These are phyloP conservation scores for Serendipita vermifera DNA, from an alignment of 768 basidiomycete genomes.

Conservation along the genomic window DNA sequence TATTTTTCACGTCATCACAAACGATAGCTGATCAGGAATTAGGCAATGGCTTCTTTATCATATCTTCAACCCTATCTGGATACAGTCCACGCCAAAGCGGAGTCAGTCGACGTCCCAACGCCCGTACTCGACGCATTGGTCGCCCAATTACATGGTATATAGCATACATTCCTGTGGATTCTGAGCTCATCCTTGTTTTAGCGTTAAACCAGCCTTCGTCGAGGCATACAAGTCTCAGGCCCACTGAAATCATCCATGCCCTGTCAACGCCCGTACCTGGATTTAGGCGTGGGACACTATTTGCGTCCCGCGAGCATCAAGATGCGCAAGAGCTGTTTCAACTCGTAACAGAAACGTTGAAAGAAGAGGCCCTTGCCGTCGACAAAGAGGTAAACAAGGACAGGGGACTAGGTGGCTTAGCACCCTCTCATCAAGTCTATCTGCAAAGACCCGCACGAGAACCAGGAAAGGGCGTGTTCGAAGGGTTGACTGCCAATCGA, in stretches of 20 bases:
- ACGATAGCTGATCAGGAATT: conserved; percentile 16
- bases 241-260: conserved; percentile 55
- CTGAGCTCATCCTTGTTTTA: conserved; percentile 21
- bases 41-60: conserved; percentile 82
- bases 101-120: conserved; percentile 65
- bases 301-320: conserved; percentile 88
- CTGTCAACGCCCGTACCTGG: conserved; percentile 43
- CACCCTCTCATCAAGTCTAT: conserved; percentile 16
- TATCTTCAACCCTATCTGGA: conserved; percentile 74
- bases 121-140: conserved; percentile 76
- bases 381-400: conserved; percentile 58
- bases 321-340: conserved; percentile 98
- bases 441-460: conserved; percentile 23
- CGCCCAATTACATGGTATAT: conserved; percentile 52
- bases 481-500: conserved; percentile 81
- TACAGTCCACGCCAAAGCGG: conserved; percentile 60
- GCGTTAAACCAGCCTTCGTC: conserved; percentile 53
- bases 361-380: conserved; percentile 66
- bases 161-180: background rate
- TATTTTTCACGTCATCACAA: background rate
- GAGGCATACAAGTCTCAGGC: conserved; percentile 51
- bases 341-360: conserved; percentile 77
- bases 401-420: conserved; percentile 53
- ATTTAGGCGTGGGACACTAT: conserved; percentile 45
- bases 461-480: conserved; percentile 61